Evolutionary conservation across 441 rosid species (phyloP), one percentile per base, ranked within the genome.

Genomic region (Erodium moschatum): DNA sequence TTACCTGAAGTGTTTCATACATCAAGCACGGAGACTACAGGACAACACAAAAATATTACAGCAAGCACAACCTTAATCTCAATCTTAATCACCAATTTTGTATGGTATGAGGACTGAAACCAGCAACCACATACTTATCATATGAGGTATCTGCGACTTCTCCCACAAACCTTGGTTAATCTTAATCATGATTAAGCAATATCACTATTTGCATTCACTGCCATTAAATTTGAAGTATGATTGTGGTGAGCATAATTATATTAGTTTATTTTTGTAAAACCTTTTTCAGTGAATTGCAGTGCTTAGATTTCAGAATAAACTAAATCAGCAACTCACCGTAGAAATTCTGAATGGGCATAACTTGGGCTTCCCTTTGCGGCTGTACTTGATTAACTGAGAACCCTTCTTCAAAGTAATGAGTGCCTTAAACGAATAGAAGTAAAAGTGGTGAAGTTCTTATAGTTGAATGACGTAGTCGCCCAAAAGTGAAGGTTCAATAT

Each of bases 331-430:
- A 78, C 85, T 82, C 83, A 93, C 96, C 69, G 89, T 79, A 64
- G 96, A 91, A 75, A 91, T 84, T 80, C 96, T 86, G 84, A 91
- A 93, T 61, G 95, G 82, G 2, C 97, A 95, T 71, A 93, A 87
- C 75, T 93, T 93, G 5, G 97, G 98, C 78, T 88, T 91, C 50
- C 95, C 96, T 81, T 86, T 87, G 62, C 98, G 83, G 81, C 91
- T 91, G 69, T 91, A 93, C 84, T 90, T 93, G 82, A 93, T 73
- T 73, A 93, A 76, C 69, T 88, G 96, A 72, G 91, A 79, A 58
- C 96, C 97, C 65, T 89, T 93, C 74, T 93, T 91, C 82, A 93
- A 79, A 74, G 84, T 50, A 62, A 88, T 60, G 70, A 91, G 84
- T 80, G 95, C 95, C 98, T 88, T 74, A 78, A 85, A 64, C 77